Percentiles rank a stretch among this genome's conserved stretches.
Conservation (phyloP, 164 flowering plant genomes). For the Aristolochia fimbriata region DNA sequence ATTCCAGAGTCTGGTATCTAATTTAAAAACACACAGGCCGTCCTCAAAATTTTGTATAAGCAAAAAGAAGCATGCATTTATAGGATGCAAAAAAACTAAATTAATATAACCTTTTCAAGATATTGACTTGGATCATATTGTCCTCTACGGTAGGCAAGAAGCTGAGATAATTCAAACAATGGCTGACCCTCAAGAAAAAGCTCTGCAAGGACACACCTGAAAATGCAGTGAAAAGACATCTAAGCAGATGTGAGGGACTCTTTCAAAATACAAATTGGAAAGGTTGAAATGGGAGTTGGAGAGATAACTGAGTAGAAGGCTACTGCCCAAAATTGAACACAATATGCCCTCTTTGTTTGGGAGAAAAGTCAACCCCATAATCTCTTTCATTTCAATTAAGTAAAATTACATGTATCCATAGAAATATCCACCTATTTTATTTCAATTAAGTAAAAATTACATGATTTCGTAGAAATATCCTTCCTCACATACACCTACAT, state of each 20-base stretch:
- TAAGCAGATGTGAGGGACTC: background rate
- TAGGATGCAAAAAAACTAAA: background rate
- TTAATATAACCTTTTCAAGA: constrained; percentile 69
- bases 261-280: background rate
- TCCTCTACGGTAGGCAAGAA: constrained; percentile 96
- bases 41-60: background rate
- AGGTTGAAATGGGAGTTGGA: background rate
- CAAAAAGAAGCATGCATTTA: background rate
- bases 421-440: too few species aligned
- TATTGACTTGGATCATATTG: constrained; percentile 87
- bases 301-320: too few species aligned
- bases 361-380: too few species aligned
- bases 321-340: too few species aligned
- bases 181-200: constrained; percentile 99
- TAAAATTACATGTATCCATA: too few species aligned
- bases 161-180: constrained; percentile 89
- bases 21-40: constrained; percentile 4
- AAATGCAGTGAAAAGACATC: constrained; percentile 10
- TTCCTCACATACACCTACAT: too few species aligned
- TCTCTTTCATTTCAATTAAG: too few species aligned
- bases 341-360: too few species aligned
- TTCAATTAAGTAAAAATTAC: too few species aligned
- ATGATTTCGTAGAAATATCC: too few species aligned
- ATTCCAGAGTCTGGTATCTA: constrained; percentile 93
- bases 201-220: constrained; percentile 96